Percentiles rank a stretch among this genome's conserved stretches.
Conservation (phyloP, 129 eudicot genomes). For the Solidago caesia region DNA sequence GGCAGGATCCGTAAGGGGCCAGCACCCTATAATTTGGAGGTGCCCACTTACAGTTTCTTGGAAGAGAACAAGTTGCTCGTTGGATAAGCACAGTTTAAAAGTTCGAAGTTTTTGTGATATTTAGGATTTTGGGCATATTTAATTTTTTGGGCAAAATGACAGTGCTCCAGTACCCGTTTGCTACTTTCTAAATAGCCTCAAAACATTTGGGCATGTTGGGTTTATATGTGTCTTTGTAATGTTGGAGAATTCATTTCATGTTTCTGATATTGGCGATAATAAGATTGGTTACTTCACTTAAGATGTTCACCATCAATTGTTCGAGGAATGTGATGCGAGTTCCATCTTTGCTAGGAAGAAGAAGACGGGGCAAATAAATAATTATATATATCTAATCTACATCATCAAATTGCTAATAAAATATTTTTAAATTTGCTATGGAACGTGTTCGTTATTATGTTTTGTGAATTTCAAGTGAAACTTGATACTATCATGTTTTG, state of each 20-base stretch:
- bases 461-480: too few species aligned
- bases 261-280: conserved; percentile 29
- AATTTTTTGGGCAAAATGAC: conserved; percentile 14
- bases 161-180: conserved; percentile 25
- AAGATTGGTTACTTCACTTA: conserved; percentile 26
- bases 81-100: conserved; percentile 29
- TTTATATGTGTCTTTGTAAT: conserved; percentile 24
- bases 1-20: conserved; percentile 74
- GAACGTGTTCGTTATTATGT: too few species aligned
- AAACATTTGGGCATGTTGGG: conserved; percentile 20
- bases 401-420: too few species aligned
- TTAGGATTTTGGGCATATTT: conserved; percentile 28
- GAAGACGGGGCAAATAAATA: too few species aligned
- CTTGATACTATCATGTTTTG: too few species aligned
- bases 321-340: too few species aligned
- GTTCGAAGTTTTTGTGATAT: conserved; percentile 5
- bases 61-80: conserved; percentile 54
- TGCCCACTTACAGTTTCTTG: conserved; percentile 62
- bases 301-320: background rate
- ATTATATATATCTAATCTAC: too few species aligned
- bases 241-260: conserved; percentile 31
- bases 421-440: too few species aligned
- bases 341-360: too few species aligned
- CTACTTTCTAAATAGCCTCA: conserved; percentile 14
- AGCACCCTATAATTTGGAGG: conserved; percentile 63